Evolutionary conservation across 176 grass and related monocot species (phyloP).

Genomic region (Eleusine coracana): DNA sequence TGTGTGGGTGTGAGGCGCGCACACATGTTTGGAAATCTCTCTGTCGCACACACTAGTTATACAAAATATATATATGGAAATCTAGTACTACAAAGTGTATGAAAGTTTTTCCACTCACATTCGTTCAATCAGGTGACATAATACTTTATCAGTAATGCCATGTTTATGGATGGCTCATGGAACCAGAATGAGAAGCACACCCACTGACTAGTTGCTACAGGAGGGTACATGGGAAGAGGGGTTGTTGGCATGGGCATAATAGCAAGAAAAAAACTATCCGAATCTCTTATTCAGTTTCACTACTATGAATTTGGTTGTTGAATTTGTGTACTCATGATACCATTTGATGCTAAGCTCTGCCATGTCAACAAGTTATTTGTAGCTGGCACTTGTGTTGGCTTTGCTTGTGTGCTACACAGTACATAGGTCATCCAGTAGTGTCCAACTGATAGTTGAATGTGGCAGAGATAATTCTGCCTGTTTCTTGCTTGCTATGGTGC

Average conservation of each 20-base stretch:
- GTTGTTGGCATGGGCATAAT: background rate
- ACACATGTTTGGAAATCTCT: too few relatives aligned
- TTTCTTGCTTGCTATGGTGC: slow-evolving; percentile 5
- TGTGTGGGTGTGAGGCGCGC: too few relatives aligned
- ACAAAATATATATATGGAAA: too few relatives aligned
- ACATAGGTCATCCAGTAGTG: background rate
- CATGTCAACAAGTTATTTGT: background rate
- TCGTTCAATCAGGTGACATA: too few relatives aligned
- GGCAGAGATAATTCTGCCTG: background rate
- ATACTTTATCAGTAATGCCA: too few relatives aligned
- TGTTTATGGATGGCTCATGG: too few relatives aligned
- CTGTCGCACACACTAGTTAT: too few relatives aligned
- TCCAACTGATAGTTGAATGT: slow-evolving; percentile 7
- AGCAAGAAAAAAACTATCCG: background rate
- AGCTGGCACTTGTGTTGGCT: background rate
- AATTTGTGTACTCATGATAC: background rate
- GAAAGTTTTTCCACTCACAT: too few relatives aligned
- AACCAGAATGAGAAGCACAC: too few relatives aligned
- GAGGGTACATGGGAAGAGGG: background rate
- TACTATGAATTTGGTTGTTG: background rate
- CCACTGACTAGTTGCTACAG: background rate
- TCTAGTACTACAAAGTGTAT: background rate
- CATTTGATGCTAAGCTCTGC: background rate
- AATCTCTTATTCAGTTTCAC: background rate
- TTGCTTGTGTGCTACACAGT: background rate